Evolutionary conservation across 208 protist genomes (phyloP).

Genomic region (Giardia muris): DNA sequence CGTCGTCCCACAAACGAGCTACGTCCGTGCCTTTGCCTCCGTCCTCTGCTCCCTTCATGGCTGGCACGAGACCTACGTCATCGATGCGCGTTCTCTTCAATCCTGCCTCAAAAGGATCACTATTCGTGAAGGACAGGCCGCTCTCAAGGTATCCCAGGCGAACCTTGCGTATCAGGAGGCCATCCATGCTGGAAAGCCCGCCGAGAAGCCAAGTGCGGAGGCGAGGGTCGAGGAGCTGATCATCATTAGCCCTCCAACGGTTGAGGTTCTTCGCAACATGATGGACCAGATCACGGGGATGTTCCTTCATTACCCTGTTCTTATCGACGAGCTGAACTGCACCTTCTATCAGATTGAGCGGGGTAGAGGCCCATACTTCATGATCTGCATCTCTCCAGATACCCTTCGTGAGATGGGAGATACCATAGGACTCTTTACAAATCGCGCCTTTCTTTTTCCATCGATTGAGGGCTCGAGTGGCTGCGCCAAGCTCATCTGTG

Average conservation of each 20-base stretch:
- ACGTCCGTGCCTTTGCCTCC: neutral
- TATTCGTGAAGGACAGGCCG: neutral
- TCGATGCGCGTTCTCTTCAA: neutral
- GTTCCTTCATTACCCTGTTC: neutral
- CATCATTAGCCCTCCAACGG: neutral
- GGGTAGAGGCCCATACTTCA: neutral
- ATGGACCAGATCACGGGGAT: neutral
- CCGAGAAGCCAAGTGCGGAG: neutral
- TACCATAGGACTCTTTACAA: neutral
- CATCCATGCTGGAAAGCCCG: neutral
- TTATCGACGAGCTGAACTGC: neutral
- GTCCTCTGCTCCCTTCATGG: neutral
- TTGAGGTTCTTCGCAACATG: neutral
- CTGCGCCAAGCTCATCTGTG: neutral
- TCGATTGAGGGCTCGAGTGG: neutral
- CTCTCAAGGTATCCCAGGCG: no score
- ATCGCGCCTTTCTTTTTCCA: neutral
- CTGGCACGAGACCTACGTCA: neutral
- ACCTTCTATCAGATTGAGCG: neutral
- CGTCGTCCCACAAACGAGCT: neutral
- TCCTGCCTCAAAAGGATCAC: neutral
- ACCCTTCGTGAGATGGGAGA: neutral
- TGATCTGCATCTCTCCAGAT: neutral
- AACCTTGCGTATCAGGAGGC: neutral
- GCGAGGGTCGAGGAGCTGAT: neutral